These are phyloP conservation scores for Kuraishia borneana DNA, from an alignment of 805 yeast genomes.

Conservation along the genomic window DNA sequence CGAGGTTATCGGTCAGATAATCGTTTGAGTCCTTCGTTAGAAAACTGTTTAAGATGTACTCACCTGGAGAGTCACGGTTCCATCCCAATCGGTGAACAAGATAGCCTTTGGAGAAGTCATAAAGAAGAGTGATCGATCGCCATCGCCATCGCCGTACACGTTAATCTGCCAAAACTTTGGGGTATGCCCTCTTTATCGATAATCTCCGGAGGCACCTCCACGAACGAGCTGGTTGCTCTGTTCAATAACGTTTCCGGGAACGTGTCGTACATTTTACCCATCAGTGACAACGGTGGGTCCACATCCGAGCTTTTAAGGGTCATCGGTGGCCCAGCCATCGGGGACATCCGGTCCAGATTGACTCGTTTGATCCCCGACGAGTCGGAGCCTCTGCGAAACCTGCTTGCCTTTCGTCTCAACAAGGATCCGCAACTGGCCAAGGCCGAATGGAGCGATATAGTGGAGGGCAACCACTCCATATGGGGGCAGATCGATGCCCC, in stretches of 20 bases:
- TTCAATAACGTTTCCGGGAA: conserved; percentile 33
- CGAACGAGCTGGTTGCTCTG: conserved; percentile 61
- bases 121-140: background rate
- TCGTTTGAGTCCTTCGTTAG: conserved; percentile 67
- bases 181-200: conserved; percentile 13
- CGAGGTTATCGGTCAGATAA: conserved; percentile 76
- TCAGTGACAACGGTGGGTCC: conserved; percentile 91
- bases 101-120: conserved; percentile 34
- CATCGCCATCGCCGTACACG: background rate
- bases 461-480: conserved; percentile 64
- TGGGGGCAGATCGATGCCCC: conserved; percentile 56
- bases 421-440: conserved; percentile 40
- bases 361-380: conserved; percentile 59
- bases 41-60: conserved; percentile 3
- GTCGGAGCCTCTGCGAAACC: conserved; percentile 20
- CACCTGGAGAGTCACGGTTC: conserved; percentile 82
- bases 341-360: conserved; percentile 78
- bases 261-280: conserved; percentile 64
- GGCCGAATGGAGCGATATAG: conserved; percentile 63
- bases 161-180: background rate
- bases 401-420: conserved; percentile 41
- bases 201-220: conserved; percentile 81
- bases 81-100: conserved; percentile 96
- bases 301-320: conserved; percentile 81
- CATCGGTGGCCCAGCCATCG: conserved; percentile 92